Evolutionary conservation across 345 rosid species (phyloP), one percentile per base, ranked within the genome.

Genomic region (Eucalyptus regnans): DNA sequence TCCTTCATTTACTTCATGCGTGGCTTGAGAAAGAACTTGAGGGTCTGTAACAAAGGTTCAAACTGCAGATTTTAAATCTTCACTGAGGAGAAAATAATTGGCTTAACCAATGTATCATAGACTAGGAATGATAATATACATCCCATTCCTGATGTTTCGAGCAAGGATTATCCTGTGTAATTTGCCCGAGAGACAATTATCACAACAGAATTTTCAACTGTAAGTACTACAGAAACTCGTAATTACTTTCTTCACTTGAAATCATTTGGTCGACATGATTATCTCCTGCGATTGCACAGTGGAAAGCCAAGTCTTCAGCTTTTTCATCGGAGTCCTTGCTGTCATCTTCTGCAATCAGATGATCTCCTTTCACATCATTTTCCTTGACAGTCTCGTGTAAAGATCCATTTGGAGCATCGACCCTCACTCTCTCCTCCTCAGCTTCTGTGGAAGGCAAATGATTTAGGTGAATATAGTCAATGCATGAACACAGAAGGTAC

Each of bases 341-440:
- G 86, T 90, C 90, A 87, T 51, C 64, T 7, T 49, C 43, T 52
- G 89, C 68, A 90, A 88, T 87, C 33, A 41, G 64, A 84, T 86
- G 89, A 89, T 90, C 91, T 87, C 86, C 91, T 62, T 54, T 88
- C 41, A 87, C 58, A n/a, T 51, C 86, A 41, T 85, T 91, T 50
- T 88, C 79, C 81, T 50, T 54, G 44, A 33, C 87, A 86, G 90
- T 51, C 87, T 90, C 94, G 25, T 91, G 87, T 76, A 50, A 29
- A 41, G 87, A 89, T 51, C 79, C 87, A 50, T 49, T 90, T 62
- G 51, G 86, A 44, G 50, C 88, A 60, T 90, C 89, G 10, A 27
- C 64, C 31, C 14, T 44, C 14, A 12, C 50, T 43, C 44, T 89
- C 49, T 93, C 88, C 66, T 89, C 92, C 83, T 93, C 93, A 88